Percentiles rank a stretch among this genome's conserved stretches.
phyloP scores from a whole-genome alignment of 257 asterid genomes.

The Jaltomata sinuosa region DNA sequence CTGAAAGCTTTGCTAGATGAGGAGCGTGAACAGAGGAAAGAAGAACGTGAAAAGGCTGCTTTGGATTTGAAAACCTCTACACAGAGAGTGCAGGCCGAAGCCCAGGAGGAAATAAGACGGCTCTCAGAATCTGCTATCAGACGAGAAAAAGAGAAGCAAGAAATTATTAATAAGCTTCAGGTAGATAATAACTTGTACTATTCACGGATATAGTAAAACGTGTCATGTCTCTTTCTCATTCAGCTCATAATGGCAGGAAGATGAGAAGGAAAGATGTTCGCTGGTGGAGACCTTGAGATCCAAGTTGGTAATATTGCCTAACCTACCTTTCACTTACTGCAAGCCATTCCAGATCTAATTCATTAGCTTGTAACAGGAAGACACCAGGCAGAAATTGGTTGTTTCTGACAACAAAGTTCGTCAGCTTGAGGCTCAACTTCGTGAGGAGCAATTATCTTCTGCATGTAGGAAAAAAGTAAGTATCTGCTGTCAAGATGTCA shows the following conservation, averaged over 20 bases:
- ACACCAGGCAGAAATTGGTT: constrained; percentile 81
- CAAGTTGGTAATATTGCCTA: constrained; percentile 60
- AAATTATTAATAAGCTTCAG: constrained; percentile 86
- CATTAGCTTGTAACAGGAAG: constrained; percentile 48
- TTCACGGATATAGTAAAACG: not conserved
- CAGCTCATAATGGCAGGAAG: constrained; percentile 43
- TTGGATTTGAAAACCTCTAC: constrained; percentile 55
- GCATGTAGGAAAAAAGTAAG: constrained; percentile 56
- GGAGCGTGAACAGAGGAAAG: constrained; percentile 92
- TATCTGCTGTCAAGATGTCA: not conserved
- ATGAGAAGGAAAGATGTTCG: constrained; percentile 73
- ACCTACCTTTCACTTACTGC: constrained; percentile 1
- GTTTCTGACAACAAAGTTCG: constrained; percentile 86
- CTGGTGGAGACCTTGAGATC: constrained; percentile 76
- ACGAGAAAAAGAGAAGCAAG: constrained; percentile 91
- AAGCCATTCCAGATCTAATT: not conserved
- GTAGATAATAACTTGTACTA: constrained; percentile 15
- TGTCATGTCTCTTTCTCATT: not conserved
- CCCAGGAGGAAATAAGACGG: constrained; percentile 63
- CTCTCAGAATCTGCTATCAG: constrained; percentile 55
- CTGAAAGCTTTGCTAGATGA: constrained; percentile 71
- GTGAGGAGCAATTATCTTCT: constrained; percentile 66
- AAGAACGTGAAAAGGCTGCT: constrained; percentile 80
- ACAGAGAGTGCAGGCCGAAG: constrained; percentile 81
- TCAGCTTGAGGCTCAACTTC: constrained; percentile 73